Conservation (phyloP, 139 green algal species). For the Eudorina sp. region DNA sequence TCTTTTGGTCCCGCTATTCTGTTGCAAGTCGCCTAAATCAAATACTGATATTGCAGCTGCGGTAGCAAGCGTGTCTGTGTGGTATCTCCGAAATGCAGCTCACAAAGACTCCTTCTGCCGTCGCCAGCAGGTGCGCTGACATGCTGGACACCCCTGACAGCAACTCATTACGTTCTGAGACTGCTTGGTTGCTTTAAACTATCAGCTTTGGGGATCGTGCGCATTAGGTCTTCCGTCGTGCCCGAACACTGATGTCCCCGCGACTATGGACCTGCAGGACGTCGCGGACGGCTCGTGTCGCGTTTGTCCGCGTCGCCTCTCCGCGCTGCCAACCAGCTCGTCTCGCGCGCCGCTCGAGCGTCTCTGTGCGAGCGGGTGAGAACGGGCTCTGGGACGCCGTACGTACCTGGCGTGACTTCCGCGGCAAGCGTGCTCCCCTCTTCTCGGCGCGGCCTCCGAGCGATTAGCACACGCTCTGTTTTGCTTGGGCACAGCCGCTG, state of each 20-base stretch:
- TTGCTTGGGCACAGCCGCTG: too few relatives aligned
- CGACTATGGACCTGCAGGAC: not conserved
- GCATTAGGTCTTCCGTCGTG: constrained; percentile 21
- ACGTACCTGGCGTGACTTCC: too few relatives aligned
- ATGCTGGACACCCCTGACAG: not conserved
- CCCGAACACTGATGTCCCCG: not conserved
- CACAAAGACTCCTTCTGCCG: not conserved
- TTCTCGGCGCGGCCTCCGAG: too few relatives aligned
- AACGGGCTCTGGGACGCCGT: too few relatives aligned
- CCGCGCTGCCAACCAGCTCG: not conserved
- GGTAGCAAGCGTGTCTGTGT: too few relatives aligned
- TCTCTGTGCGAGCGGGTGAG: constrained; percentile 15
- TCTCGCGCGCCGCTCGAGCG: not conserved
- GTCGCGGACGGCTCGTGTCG: not conserved
- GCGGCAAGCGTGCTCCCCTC: too few relatives aligned
- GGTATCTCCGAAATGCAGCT: constrained; percentile 30
- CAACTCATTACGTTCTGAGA: too few relatives aligned
- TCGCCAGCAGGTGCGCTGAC: not conserved
- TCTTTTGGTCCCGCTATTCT: not conserved
- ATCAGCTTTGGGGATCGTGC: not conserved
- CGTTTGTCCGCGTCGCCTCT: too few relatives aligned
- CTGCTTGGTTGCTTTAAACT: too few relatives aligned
- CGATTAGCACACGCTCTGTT: too few relatives aligned
- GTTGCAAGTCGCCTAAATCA: too few relatives aligned
- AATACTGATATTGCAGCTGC: too few relatives aligned